Evolutionary conservation across 805 yeast genomes (phyloP).

Genomic region (Debaryomyces tyrocola): DNA sequence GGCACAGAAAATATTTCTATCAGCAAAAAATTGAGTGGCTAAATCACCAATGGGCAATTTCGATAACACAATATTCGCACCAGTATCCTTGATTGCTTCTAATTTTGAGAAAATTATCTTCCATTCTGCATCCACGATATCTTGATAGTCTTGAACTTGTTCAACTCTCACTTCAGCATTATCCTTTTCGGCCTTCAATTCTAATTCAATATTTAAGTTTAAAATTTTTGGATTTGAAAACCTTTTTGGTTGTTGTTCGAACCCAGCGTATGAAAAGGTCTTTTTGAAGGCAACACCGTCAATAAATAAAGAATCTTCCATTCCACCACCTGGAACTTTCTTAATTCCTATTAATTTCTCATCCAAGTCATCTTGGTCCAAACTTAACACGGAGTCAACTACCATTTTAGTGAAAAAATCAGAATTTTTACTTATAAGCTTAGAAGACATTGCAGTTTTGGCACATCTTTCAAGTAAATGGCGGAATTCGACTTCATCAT

Average conservation of each 20-base stretch:
- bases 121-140: conserved; percentile 99
- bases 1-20: conserved; percentile 93
- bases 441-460: conserved; percentile 95
- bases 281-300: conserved; percentile 97
- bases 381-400: conserved; percentile 87
- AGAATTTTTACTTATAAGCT: conserved; percentile 83
- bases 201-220: conserved; percentile 87
- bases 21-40: conserved; percentile 99
- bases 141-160: conserved; percentile 91
- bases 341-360: conserved; percentile 92
- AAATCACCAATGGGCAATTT: conserved; percentile 96
- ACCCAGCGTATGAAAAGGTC: conserved; percentile 97
- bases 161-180: conserved; percentile 97
- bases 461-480: conserved; percentile 88
- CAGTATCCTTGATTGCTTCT: conserved; percentile 76
- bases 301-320: conserved; percentile 87
- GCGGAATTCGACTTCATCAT: conserved; percentile 57
- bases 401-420: conserved; percentile 93
- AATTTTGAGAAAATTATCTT: conserved; percentile 84
- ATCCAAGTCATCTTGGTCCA: conserved; percentile 83
- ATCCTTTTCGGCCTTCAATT: conserved; percentile 96
- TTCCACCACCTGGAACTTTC: conserved; percentile 92
- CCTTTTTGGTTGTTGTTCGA: conserved; percentile 95
- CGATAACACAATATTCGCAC: conserved; percentile 90
- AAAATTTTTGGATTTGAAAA: conserved; percentile 80